Evolutionary conservation across 352 stramenopile species (phyloP).

Genomic region (Globisporangium rhizosaccharum): DNA sequence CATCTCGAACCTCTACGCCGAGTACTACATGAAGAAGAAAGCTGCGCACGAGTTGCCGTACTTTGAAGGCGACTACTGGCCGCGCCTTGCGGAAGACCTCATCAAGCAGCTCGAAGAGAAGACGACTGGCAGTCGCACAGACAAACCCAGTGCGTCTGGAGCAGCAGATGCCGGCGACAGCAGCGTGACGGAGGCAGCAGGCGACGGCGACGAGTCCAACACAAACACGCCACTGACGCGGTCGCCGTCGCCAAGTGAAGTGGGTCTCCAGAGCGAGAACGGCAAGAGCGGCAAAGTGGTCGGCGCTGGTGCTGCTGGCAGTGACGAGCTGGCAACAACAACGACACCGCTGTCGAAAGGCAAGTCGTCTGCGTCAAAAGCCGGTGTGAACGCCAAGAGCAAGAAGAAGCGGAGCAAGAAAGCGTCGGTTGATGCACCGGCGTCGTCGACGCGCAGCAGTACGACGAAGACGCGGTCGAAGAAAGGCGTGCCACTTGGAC

Average conservation of each 20-base stretch:
- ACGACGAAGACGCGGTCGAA: constrained; percentile 68
- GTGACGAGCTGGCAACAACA: neutral
- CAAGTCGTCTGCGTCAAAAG: constrained; percentile 17
- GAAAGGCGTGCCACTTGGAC: constrained; percentile 38
- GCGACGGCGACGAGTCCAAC: constrained; percentile 22
- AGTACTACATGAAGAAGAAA: constrained; percentile 88
- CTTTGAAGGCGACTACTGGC: constrained; percentile 99
- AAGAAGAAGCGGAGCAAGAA: constrained; percentile 84
- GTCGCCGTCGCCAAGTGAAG: constrained; percentile 48
- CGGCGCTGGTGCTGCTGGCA: neutral
- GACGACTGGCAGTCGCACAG: constrained; percentile 31
- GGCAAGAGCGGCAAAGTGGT: constrained; percentile 19
- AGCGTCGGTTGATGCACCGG: constrained; percentile 44
- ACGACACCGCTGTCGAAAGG: constrained; percentile 7
- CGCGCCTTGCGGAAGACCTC: constrained; percentile 96
- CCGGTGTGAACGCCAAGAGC: constrained; percentile 30
- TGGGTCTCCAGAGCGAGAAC: constrained; percentile 23
- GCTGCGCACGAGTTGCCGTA: constrained; percentile 92
- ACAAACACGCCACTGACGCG: constrained; percentile 41
- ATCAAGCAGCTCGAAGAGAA: constrained; percentile 98
- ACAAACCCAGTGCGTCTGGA: constrained; percentile 12
- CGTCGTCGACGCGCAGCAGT: constrained; percentile 47
- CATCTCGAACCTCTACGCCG: constrained; percentile 81
- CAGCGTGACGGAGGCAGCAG: constrained; percentile 5
- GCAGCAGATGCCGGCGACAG: constrained; percentile 13